Evolutionary conservation across 139 green algal genomes (phyloP).

Genomic region (Dunaliella primolecta): DNA sequence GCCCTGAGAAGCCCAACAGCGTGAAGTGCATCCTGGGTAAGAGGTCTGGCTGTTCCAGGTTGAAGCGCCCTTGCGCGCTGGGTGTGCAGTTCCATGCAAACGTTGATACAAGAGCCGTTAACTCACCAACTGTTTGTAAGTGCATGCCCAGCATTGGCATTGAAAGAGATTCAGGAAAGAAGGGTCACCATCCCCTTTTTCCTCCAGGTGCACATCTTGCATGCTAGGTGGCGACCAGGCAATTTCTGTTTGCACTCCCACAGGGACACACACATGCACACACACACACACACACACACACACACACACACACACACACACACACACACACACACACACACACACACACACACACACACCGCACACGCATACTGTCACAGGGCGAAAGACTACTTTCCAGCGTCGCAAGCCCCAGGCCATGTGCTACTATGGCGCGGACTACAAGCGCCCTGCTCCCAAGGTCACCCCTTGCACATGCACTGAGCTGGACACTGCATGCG

Average conservation of each 20-base stretch:
- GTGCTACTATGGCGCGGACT: constrained; percentile 68
- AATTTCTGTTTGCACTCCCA: too few relatives aligned
- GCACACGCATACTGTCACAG: constrained; percentile 13
- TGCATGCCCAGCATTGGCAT: too few relatives aligned
- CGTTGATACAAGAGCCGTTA: too few relatives aligned
- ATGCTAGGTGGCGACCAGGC: too few relatives aligned
- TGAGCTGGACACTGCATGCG: constrained; percentile 61
- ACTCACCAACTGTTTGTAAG: too few relatives aligned
- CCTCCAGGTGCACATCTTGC: too few relatives aligned
- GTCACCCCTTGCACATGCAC: constrained; percentile 54
- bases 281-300: not conserved
- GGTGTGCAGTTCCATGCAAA: too few relatives aligned
- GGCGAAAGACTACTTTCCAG: constrained; percentile 30
- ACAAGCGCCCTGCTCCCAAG: constrained; percentile 24
- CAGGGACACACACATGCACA: not conserved
- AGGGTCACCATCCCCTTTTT: too few relatives aligned
- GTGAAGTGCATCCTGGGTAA: not conserved
- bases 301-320: not conserved
- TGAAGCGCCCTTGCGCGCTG: too few relatives aligned
- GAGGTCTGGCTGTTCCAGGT: too few relatives aligned
- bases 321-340: not conserved
- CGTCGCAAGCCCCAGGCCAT: constrained; percentile 46
- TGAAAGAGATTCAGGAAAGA: too few relatives aligned
- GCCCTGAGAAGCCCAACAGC: not conserved
- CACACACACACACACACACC: not conserved